Base-by-base conservation (phyloP, 306 rosid species). In the Dryas octopetala region DNA sequence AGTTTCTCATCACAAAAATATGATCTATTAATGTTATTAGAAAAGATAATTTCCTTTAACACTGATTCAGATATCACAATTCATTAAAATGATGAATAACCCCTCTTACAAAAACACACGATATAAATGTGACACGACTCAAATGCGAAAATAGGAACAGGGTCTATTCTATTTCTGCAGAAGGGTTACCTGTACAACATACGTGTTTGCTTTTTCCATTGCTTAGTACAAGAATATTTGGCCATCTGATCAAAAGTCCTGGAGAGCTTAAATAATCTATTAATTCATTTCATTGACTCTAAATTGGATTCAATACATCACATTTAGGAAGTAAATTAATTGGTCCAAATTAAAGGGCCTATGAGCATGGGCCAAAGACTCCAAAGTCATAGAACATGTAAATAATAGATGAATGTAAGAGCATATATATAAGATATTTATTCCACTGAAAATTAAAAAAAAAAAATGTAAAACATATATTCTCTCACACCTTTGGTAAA, bases 211-310 rank as follows among this genome's bases (percentile, higher is more conserved):
- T 58, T 58, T 58, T 59, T 23, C 7, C 10, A 4, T 59, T 59
- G 38, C 38, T 10, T 57, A 11, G 19, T 32, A 57, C 23, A 23
- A 23, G 23, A 23, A 23, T 23, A 23, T 23, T 57, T 26, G 23
- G 70, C 26, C 28, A 61, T 15, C 16, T 66, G n/a, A 17, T 66
- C 54, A 66, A 17, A 65, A 66, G 54, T 66, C 70, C 17, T 28
- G 19, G 9, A 10, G 9, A 46, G 6, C 13, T 5, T 26, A 66
- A 45, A 66, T 9, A 46, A 10, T 66, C 1, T 3, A 10, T 46
- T 46, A 65, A 13, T 46, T 45, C 10, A 66, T 17, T 66, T 46
- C 70, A 17, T 66, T 66, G 53, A 44, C 70, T 17, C n/a, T 14
- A 4, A 48, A 65, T 46, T 7, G 15, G n/a, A 6, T 9, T 3